Percentiles rank a stretch among this genome's conserved stretches.
These are phyloP conservation scores for Penicillium ucsense DNA, from an alignment of 495 filamentous ascomycete genomes.

Conservation along the genomic window DNA sequence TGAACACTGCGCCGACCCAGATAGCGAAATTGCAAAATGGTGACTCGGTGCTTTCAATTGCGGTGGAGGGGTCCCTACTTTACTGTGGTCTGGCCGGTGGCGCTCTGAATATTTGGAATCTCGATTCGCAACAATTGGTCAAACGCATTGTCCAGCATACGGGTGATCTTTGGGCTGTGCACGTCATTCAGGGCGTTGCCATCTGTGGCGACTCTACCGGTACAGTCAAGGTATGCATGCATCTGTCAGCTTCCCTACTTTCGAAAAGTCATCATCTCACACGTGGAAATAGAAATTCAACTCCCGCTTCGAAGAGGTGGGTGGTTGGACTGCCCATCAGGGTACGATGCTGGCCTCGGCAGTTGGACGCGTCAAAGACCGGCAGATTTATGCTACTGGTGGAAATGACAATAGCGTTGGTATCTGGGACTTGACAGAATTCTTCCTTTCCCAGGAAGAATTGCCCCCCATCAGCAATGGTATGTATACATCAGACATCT, in stretches of 20 bases:
- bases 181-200: conserved; percentile 71
- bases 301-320: conserved; percentile 76
- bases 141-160: conserved; percentile 70
- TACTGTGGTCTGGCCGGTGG: conserved; percentile 85
- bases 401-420: conserved; percentile 84
- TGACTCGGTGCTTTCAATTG: conserved; percentile 74
- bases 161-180: conserved; percentile 76
- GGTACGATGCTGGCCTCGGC: conserved; percentile 85
- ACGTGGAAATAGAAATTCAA: conserved; percentile 57
- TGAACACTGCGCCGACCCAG: conserved; percentile 40
- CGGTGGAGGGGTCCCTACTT: conserved; percentile 76
- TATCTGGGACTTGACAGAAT: conserved; percentile 72
- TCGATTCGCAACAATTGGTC: conserved; percentile 87
- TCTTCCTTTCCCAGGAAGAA: conserved; percentile 31
- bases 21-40: conserved; percentile 66
- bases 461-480: conserved; percentile 49
- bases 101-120: conserved; percentile 92
- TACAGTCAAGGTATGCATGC: conserved; percentile 55
- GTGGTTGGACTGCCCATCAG: conserved; percentile 75
- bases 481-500: conserved; percentile 12
- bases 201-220: conserved; percentile 79
- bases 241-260: neutral
- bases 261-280: neutral
- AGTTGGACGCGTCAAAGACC: conserved; percentile 52
- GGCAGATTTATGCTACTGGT: conserved; percentile 81